phyloP scores from a whole-genome alignment of 495 filamentous ascomycete species.

The Sphaerosporella brunnea region DNA sequence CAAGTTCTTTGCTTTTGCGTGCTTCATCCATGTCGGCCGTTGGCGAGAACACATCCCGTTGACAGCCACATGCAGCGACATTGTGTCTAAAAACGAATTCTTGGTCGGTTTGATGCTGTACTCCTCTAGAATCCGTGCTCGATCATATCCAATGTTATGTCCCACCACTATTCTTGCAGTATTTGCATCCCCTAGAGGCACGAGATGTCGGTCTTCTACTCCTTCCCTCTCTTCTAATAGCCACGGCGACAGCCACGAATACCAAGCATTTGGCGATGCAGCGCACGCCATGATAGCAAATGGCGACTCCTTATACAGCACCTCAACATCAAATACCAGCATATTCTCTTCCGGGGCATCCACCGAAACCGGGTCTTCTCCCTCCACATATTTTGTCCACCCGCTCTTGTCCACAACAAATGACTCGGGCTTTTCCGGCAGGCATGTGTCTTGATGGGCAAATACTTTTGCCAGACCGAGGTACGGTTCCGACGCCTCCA shows the following conservation, averaged over 20 bases:
- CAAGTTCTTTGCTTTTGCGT: constrained; percentile 72
- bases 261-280: constrained; percentile 73
- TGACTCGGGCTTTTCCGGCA: constrained; percentile 54
- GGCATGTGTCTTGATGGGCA: constrained; percentile 38
- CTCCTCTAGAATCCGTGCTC: constrained; percentile 75
- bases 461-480: constrained; percentile 56
- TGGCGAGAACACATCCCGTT: constrained; percentile 99
- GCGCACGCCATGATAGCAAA: constrained; percentile 96
- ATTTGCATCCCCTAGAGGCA: constrained; percentile 63
- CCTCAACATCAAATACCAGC: constrained; percentile 89
- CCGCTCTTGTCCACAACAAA: constrained; percentile 35
- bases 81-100: constrained; percentile 88
- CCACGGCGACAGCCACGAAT: constrained; percentile 95
- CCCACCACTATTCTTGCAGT: constrained; percentile 63
- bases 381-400: constrained; percentile 82
- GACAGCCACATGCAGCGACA: constrained; percentile 93
- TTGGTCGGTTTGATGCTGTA: constrained; percentile 65
- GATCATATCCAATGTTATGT: constrained; percentile 92
- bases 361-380: constrained; percentile 27
- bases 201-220: constrained; percentile 57
- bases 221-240: constrained; percentile 64
- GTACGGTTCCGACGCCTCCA: constrained; percentile 81
- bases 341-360: constrained; percentile 60
- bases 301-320: constrained; percentile 80
- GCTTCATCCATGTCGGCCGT: constrained; percentile 89